Conservation (phyloP, 768 basidiomycete species). For the Paxillus involutus region DNA sequence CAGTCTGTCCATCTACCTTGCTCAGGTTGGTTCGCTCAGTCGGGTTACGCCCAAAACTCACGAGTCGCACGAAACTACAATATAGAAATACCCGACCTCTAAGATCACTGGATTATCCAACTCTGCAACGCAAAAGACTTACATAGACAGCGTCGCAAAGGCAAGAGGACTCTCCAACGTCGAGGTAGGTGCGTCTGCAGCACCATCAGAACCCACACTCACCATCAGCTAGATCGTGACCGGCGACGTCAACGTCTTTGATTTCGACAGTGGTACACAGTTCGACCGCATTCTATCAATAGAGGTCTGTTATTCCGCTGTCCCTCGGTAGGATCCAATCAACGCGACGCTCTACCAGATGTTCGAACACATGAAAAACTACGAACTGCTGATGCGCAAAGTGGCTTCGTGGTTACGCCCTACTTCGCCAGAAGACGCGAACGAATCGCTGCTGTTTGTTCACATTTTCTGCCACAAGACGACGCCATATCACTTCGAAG, state of each 20-base stretch:
- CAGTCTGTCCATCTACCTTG: slow-evolving; percentile 65
- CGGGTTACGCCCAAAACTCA: background rate
- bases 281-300: slow-evolving; percentile 74
- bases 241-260: slow-evolving; percentile 62
- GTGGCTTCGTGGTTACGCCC: slow-evolving; percentile 65
- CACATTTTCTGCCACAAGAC: slow-evolving; percentile 69
- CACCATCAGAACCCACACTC: background rate
- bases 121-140: slow-evolving; percentile 63
- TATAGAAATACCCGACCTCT: slow-evolving; percentile 65
- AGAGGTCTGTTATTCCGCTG: slow-evolving; percentile 41
- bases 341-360: slow-evolving; percentile 37
- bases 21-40: slow-evolving; percentile 39
- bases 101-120: slow-evolving; percentile 65
- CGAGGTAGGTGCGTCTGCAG: slow-evolving; percentile 33
- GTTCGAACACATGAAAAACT: slow-evolving; percentile 81
- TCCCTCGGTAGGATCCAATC: background rate
- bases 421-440: slow-evolving; percentile 19
- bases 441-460: slow-evolving; percentile 59
- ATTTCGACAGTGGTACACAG: slow-evolving; percentile 52
- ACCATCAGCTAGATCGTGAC: slow-evolving; percentile 51
- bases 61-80: background rate
- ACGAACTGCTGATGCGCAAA: slow-evolving; percentile 58
- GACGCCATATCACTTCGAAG: slow-evolving; percentile 68
- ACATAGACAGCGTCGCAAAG: slow-evolving; percentile 55
- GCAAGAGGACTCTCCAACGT: slow-evolving; percentile 52